These are phyloP conservation scores for Vaccinium vitisidaea DNA, from an alignment of 148 eudicot genomes.

Conservation along the genomic window DNA sequence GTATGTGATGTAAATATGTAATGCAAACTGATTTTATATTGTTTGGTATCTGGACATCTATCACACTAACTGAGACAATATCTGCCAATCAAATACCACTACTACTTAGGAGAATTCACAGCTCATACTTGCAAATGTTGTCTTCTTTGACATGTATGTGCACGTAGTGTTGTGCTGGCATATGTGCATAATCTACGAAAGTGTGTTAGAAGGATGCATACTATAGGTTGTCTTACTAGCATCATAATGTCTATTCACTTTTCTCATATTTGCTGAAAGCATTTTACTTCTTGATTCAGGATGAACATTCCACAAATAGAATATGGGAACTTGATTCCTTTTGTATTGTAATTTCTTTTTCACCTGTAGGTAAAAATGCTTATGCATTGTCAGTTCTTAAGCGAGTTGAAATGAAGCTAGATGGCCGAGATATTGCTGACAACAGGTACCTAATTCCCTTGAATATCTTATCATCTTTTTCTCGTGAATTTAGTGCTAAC, in stretches of 20 bases:
- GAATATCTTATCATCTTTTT: slow-evolving; percentile 17
- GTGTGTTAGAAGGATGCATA: background rate
- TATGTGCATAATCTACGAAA: background rate
- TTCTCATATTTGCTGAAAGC: slow-evolving; percentile 12
- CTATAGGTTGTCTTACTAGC: background rate
- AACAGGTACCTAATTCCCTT: slow-evolving; percentile 57
- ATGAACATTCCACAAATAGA: background rate
- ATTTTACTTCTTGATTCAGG: slow-evolving; percentile 7
- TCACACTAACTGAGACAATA: background rate
- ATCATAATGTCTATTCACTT: background rate
- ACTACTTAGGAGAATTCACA: background rate
- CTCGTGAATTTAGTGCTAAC: background rate
- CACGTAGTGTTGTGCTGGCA: background rate
- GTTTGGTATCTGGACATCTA: background rate
- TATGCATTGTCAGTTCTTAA: slow-evolving; percentile 84
- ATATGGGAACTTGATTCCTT: background rate
- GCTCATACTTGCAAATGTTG: background rate
- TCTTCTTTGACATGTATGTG: background rate
- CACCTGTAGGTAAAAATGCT: slow-evolving; percentile 77
- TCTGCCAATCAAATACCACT: background rate
- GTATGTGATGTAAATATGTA: background rate
- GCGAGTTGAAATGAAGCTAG: slow-evolving; percentile 86
- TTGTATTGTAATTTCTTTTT: slow-evolving; percentile 2
- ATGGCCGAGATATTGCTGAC: slow-evolving; percentile 80
- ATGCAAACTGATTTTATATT: background rate